Conservation (phyloP, 129 eudicot species). For the Oenanthe sinensis region DNA sequence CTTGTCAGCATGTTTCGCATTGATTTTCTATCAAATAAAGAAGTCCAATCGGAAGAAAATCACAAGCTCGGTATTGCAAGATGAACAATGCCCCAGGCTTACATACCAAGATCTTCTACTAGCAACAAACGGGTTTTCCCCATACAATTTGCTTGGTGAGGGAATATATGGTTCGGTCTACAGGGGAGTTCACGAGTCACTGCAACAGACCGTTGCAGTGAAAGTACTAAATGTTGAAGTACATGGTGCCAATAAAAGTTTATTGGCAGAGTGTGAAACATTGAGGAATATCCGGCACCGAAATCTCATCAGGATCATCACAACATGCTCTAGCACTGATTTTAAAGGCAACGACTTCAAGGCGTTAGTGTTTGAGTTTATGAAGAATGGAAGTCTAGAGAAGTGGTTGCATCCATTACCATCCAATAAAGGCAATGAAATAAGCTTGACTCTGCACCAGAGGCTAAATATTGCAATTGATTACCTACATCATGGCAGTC, state of each 20-base stretch:
- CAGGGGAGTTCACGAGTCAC: constrained; percentile 7
- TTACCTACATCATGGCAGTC: not conserved
- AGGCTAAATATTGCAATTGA: not conserved
- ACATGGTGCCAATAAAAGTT: constrained; percentile 11
- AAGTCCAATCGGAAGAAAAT: not conserved
- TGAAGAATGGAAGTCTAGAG: constrained; percentile 17
- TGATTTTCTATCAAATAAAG: not conserved
- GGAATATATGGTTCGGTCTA: constrained; percentile 19
- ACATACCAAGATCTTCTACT: constrained; percentile 9
- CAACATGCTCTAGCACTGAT: not conserved
- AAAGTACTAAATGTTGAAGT: constrained; percentile 14
- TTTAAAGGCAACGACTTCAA: constrained; percentile 10
- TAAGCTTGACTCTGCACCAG: not conserved
- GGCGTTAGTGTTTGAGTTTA: constrained; percentile 17
- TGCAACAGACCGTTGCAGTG: constrained; percentile 6
- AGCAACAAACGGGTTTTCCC: constrained; percentile 7
- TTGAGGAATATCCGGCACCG: constrained; percentile 17
- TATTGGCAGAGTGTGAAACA: constrained; percentile 20
- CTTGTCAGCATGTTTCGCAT: not conserved
- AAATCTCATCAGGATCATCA: constrained; percentile 16
- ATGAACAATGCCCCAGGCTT: not conserved
- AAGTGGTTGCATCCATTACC: constrained; percentile 15
- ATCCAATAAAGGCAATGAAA: not conserved
- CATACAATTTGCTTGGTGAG: constrained; percentile 9
- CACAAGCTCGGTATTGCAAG: not conserved